These are phyloP conservation scores for Sporothrix phasma DNA, from an alignment of 2,329 filamentous ascomycete genomes.

Conservation along the genomic window DNA sequence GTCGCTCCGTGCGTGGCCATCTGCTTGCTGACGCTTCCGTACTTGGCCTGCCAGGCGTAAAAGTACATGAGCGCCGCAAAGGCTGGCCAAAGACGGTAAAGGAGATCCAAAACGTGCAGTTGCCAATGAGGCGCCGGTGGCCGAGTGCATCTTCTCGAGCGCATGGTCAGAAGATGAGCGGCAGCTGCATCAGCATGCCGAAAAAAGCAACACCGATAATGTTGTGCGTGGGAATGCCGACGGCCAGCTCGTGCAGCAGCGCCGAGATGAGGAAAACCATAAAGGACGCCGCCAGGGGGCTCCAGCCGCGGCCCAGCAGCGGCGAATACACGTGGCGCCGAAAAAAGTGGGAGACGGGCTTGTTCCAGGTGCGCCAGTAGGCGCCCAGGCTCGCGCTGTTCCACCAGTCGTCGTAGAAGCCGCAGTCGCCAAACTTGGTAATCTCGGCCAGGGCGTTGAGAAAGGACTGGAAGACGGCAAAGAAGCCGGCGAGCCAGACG, in stretches of 20 bases:
- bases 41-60: constrained; percentile 97
- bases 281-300: constrained; percentile 57
- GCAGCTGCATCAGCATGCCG: constrained; percentile 89
- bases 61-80: constrained; percentile 89
- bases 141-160: constrained; percentile 67
- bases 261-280: constrained; percentile 84
- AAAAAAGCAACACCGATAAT: constrained; percentile 85
- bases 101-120: constrained; percentile 91
- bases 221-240: constrained; percentile 91
- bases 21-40: constrained; percentile 62
- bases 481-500: constrained; percentile 97
- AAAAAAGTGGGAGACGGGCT: constrained; percentile 95
- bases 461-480: constrained; percentile 87
- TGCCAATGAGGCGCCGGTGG: constrained; percentile 74
- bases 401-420: constrained; percentile 98
- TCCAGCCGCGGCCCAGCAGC: constrained; percentile 75
- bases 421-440: constrained; percentile 79
- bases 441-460: constrained; percentile 88
- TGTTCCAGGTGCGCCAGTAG: constrained; percentile 98
- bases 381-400: constrained; percentile 75
- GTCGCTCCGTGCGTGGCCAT: background rate
- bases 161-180: constrained; percentile 74
- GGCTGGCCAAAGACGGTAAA: constrained; percentile 92
- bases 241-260: constrained; percentile 80
- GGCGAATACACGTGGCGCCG: constrained; percentile 87